Conservation (phyloP, 2,329 filamentous ascomycete genomes). For the Tolypocladium paradoxum region DNA sequence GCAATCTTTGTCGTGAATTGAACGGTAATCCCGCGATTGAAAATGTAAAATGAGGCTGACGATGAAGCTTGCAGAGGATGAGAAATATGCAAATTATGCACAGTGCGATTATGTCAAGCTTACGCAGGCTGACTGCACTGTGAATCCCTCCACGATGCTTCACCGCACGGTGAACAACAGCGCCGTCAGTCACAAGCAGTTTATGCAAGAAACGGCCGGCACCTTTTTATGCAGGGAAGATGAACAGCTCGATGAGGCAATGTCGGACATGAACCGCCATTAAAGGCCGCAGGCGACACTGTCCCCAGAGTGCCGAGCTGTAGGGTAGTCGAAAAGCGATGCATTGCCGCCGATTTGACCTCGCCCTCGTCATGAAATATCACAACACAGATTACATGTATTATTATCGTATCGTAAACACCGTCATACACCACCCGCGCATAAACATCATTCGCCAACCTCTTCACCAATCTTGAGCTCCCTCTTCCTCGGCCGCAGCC, state of each 20-base stretch:
- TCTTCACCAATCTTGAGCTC: slow-evolving; percentile 40
- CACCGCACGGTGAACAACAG: not conserved
- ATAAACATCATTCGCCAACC: slow-evolving; percentile 19
- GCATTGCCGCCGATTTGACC: no score
- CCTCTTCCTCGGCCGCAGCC: slow-evolving; percentile 72
- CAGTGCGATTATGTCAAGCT: not conserved
- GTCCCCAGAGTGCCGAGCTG: no score
- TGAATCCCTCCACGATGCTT: not conserved
- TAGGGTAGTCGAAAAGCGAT: no score
- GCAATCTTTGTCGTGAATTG: not conserved
- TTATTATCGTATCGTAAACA: not conserved
- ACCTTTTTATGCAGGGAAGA: no score
- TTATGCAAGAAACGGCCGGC: no score
- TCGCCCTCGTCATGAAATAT: not conserved
- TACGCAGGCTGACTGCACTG: not conserved
- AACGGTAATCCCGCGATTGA: not conserved
- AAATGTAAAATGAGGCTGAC: not conserved
- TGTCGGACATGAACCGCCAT: no score
- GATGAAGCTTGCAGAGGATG: not conserved
- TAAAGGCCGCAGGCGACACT: no score
- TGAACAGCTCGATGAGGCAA: no score
- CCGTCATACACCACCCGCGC: slow-evolving; percentile 17
- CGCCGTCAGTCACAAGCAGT: no score
- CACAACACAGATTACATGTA: not conserved
- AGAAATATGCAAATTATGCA: not conserved